phyloP scores from a whole-genome alignment of 306 rosid genomes.

The Malus orientalis region DNA sequence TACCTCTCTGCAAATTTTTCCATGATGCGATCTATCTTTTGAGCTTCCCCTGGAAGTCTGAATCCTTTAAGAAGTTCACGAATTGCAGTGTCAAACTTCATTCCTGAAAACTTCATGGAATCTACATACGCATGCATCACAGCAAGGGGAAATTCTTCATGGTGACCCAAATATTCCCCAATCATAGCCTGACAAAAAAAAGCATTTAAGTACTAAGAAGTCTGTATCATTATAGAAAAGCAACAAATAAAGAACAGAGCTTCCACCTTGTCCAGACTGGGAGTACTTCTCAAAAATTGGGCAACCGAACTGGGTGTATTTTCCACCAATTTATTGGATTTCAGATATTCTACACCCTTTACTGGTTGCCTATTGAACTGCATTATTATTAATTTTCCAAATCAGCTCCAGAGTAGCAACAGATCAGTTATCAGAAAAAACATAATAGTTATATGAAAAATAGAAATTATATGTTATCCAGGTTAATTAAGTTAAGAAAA shows the following conservation, averaged over 20 bases:
- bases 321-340: constrained; percentile 84
- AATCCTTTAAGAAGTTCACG: constrained; percentile 98
- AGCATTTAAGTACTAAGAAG: constrained; percentile 9
- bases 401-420: constrained; percentile 33
- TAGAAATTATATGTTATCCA: background rate
- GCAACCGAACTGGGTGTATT: constrained; percentile 81
- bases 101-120: constrained; percentile 80
- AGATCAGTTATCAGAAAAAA: constrained; percentile 12
- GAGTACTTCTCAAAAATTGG: constrained; percentile 77
- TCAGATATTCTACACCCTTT: constrained; percentile 81
- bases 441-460: background rate
- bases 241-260: constrained; percentile 17
- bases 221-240: constrained; percentile 16
- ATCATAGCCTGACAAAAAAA: constrained; percentile 65
- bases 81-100: constrained; percentile 89
- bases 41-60: constrained; percentile 99
- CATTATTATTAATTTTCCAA: constrained; percentile 32
- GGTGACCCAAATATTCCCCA: constrained; percentile 98
- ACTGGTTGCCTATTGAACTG: constrained; percentile 92
- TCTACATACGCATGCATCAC: constrained; percentile 98
- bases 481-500: constrained; percentile 11
- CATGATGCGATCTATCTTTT: constrained; percentile 98
- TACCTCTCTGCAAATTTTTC: constrained; percentile 99
- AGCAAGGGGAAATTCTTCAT: constrained; percentile 95
- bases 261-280: constrained; percentile 81